phyloP scores from a whole-genome alignment of 2,329 filamentous ascomycete genomes.

The Penicillium sp. region DNA sequence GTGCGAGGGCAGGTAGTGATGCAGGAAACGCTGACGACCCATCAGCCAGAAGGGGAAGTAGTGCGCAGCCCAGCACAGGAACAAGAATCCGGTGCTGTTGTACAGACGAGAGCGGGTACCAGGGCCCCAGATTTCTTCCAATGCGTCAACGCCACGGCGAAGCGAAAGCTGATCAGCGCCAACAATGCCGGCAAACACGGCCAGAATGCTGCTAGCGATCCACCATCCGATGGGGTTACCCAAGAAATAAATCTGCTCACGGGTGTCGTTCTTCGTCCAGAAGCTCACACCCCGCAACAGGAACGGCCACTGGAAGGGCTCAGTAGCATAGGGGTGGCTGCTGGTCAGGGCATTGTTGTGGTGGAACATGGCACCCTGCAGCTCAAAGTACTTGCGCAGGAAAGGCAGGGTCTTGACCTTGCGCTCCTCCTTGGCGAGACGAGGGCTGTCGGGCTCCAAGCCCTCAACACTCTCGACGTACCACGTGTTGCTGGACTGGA shows the following conservation, averaged over 20 bases:
- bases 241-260: conserved; percentile 96
- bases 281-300: conserved; percentile 95
- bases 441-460: conserved; percentile 65
- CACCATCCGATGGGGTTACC: conserved; percentile 98
- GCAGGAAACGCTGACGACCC: conserved; percentile 95
- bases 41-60: conserved; percentile 98
- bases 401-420: conserved; percentile 83
- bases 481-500: conserved; percentile 90
- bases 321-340: conserved; percentile 91
- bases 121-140: conserved; percentile 67
- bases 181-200: conserved; percentile 88
- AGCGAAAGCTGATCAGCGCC: conserved; percentile 90
- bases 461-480: conserved; percentile 87
- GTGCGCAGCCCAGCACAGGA: conserved; percentile 94
- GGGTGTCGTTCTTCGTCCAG: conserved; percentile 95
- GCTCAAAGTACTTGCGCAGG: conserved; percentile 89
- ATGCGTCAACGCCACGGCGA: conserved; percentile 84
- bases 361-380: conserved; percentile 98
- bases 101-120: conserved; percentile 91
- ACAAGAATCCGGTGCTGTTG: conserved; percentile 98
- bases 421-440: conserved; percentile 70
- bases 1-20: conserved; percentile 95
- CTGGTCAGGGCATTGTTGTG: conserved; percentile 98
- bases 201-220: conserved; percentile 85
- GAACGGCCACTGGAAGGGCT: conserved; percentile 97